Evolutionary conservation across 1,139 yeast species (phyloP), one percentile per base, ranked within the genome.

Genomic region (Candida tropicalis): DNA sequence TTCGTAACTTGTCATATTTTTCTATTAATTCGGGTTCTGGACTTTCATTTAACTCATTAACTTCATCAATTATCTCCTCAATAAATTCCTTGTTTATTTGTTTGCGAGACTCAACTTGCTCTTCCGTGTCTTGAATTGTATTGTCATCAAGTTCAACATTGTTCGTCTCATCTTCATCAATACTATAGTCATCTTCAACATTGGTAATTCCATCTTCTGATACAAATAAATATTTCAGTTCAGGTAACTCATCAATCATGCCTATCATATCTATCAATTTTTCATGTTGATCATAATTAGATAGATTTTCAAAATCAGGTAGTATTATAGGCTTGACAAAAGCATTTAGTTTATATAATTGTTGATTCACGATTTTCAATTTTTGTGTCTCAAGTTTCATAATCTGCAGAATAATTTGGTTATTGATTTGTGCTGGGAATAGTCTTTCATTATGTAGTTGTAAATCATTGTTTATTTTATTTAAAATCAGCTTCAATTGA

Each of bases 391-490:
- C 77, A 41, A 62, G 54, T 53, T 65, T 65, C 15, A 66, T 38
- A 10, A 72, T 54, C 48, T 71, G 77, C 43, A 63, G 68, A 9
- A 64, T 62, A 1, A 70, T 62, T 43, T 68, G 74, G 47, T 64
- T 62, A 10, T 64, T 58, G n/a, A 64, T 60, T 45, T 68, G 72
- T 11, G 58, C 44, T 29, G 59, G 51, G 50, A 63, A 72, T 38
- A 55, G 47, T 40, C 53, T 59, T 32, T 63, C 45, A 43, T 67
- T 65, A 47, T 68, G 67, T 17, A 68, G 48, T 41, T 55, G 59
- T 9, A 71, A 49, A 32, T 54, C 53, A 11, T 57, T 44, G 44
- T 70, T 70, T 39, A 66, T 53, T 44, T 62, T 60, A 46, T 54
- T 51, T 9, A 72, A 38, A 2, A 59, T 55, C 33, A 54, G 48